These are phyloP conservation scores for Whalleya microplaca DNA, from an alignment of 2,329 filamentous ascomycete species.

Conservation along the genomic window DNA sequence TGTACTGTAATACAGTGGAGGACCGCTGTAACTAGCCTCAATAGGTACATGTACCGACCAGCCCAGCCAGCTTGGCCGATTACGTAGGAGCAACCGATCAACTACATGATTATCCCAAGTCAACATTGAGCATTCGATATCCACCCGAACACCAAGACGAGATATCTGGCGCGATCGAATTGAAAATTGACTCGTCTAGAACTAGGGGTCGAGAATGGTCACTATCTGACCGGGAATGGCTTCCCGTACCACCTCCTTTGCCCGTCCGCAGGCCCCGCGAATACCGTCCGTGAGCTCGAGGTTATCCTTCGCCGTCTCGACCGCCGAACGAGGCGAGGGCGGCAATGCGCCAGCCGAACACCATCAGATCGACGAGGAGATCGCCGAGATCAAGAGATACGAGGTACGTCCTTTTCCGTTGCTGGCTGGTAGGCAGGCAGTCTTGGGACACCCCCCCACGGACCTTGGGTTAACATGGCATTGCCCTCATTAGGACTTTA, in stretches of 20 bases:
- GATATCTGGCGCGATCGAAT: not conserved
- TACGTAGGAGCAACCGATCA: not conserved
- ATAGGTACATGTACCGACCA: not conserved
- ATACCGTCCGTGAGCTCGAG: conserved; percentile 66
- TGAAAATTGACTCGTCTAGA: not conserved
- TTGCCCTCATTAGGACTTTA: conserved; percentile 81
- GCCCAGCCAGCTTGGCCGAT: not conserved
- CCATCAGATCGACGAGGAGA: conserved; percentile 86
- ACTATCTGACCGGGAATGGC: conserved; percentile 47
- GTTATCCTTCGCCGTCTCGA: conserved; percentile 69
- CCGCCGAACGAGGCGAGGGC: conserved; percentile 64
- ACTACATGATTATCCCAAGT: not conserved
- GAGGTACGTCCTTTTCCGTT: conserved; percentile 58
- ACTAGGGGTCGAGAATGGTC: conserved; percentile 41
- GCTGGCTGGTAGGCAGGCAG: too few relatives aligned
- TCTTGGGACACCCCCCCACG: not conserved
- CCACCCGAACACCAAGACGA: not conserved
- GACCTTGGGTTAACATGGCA: conserved; percentile 14
- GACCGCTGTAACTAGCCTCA: too few relatives aligned
- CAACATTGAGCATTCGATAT: not conserved
- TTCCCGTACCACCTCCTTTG: conserved; percentile 57
- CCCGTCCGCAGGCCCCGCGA: conserved; percentile 45
- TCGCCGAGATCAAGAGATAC: conserved; percentile 96
- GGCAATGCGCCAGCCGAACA: conserved; percentile 61
- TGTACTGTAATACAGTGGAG: too few relatives aligned